Evolutionary conservation across 495 filamentous ascomycete genomes (phyloP), one percentile per base, ranked within the genome.

Genomic region (Xylaria flabelliformis): DNA sequence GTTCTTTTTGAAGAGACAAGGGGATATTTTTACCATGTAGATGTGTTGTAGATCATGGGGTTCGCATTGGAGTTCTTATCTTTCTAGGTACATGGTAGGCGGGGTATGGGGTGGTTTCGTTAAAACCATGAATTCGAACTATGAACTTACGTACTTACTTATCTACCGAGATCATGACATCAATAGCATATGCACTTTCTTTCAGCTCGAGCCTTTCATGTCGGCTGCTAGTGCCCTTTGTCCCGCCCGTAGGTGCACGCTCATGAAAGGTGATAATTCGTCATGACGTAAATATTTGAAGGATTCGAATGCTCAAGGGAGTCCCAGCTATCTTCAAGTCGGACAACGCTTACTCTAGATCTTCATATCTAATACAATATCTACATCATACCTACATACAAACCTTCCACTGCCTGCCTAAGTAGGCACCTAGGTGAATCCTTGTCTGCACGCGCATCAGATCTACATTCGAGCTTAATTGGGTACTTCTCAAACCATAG

Each of bases 181-280:
- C 64, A 67, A 67, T 67, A 53, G 44, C 7, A 53, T 53, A 36
- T 41, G 39, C 42, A 41, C 63, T 64, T 64, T 64, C 61, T 42
- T 64, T 34, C 34, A 12, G 58, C 58, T 61, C 21, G 17, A 3
- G 1, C 21, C 61, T 41, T 44, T 29, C 26, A 29, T 29, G 26
- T 29, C 24, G n/a, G 26, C n/a, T 29, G 17, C 61, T 44, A 64
- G 42, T 65, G 63, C 63, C 39, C 63, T 65, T 65, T 65, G 12
- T 65, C 21, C 12, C 42, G 2, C 26, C 8, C 26, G 58, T 61
- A 19, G 7, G 9, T n/a, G 21, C 7, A 17, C 29, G 58, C 3
- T 8, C 21, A 39, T 26, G 44, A 64, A 42, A 4, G 12, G 19
- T 21, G 26, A 24, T 24, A 64, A 42, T 50, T 6, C 13, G 17